Conservation (phyloP, 192 early-diverging fungal species). For the Allomyces macrogynus region DNA sequence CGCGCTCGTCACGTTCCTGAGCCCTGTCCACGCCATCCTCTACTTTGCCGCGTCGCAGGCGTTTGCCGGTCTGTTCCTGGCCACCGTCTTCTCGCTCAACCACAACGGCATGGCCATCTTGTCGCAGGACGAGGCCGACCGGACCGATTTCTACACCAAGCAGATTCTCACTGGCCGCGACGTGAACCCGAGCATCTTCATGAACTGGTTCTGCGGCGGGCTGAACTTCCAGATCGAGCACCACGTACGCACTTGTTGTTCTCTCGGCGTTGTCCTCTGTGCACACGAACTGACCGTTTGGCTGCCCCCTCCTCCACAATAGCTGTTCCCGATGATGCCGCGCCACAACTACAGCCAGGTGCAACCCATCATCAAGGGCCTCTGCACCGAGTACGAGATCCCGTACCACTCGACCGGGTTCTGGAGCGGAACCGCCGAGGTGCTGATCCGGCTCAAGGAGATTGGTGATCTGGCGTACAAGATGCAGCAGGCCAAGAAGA, state of each 20-base stretch:
- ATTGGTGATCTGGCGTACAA: conserved; percentile 23
- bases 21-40: conserved; percentile 15
- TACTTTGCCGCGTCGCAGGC: conserved; percentile 45
- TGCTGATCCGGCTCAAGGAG: conserved; percentile 25
- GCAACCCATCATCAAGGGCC: conserved; percentile 32
- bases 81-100: conserved; percentile 57
- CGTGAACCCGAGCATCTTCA: conserved; percentile 32
- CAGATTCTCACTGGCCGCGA: conserved; percentile 61
- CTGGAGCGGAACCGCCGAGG: conserved; percentile 34
- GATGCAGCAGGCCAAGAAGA: conserved; percentile 14
- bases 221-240: conserved; percentile 76
- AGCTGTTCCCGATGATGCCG: conserved; percentile 55
- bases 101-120: conserved; percentile 76
- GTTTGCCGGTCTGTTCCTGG: conserved; percentile 46
- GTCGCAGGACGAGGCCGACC: conserved; percentile 32
- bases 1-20: conserved; percentile 21
- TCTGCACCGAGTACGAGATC: conserved; percentile 47
- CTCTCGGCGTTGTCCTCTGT: no score
- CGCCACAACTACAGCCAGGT: conserved; percentile 46
- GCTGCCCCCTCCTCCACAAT: no score
- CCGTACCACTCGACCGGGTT: conserved; percentile 42
- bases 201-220: conserved; percentile 66
- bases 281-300: no score
- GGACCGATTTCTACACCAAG: conserved; percentile 54
- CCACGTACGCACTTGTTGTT: conserved; percentile 23